Conservation (phyloP, 1,284 basidiomycete species). For the Rhodotorula sp. region DNA sequence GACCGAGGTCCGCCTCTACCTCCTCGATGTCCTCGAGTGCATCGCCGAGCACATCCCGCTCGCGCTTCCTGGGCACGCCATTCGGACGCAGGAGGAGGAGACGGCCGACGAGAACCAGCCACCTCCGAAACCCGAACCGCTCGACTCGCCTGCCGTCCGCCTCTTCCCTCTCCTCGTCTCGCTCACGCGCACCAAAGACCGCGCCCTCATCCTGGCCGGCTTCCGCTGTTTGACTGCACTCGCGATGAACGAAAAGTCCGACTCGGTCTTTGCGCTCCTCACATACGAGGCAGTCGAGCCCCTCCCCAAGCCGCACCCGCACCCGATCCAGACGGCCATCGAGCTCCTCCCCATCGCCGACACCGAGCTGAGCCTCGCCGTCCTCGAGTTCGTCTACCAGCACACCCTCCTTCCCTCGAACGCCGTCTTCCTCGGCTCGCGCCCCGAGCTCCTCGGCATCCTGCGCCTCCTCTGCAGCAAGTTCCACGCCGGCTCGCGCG, state of each 20-base stretch:
- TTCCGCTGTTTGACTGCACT: slow-evolving; percentile 63
- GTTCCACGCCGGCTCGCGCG: slow-evolving; percentile 68
- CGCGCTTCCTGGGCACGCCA: slow-evolving; percentile 22
- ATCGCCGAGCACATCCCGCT: slow-evolving; percentile 37
- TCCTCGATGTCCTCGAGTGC: slow-evolving; percentile 45
- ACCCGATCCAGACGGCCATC: slow-evolving; percentile 50
- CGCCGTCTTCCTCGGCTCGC: slow-evolving; percentile 72
- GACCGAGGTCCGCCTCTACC: slow-evolving; percentile 42
- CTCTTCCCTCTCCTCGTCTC: slow-evolving; percentile 57
- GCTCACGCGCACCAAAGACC: slow-evolving; percentile 65
- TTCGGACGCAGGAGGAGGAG: slow-evolving; percentile 1
- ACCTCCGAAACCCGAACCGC: slow-evolving; percentile 24
- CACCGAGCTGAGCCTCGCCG: slow-evolving; percentile 65
- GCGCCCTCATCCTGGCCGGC: slow-evolving; percentile 68
- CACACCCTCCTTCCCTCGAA: slow-evolving; percentile 72
- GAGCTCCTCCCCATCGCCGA: slow-evolving; percentile 74
- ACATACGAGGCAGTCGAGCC: slow-evolving; percentile 60
- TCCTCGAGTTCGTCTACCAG: slow-evolving; percentile 71
- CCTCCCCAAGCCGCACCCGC: slow-evolving; percentile 63
- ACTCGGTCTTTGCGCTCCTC: slow-evolving; percentile 45
- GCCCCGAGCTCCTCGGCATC: slow-evolving; percentile 65
- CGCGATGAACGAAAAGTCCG: slow-evolving; percentile 64
- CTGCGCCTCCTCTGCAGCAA: slow-evolving; percentile 67
- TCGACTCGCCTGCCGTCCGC: slow-evolving; percentile 32
- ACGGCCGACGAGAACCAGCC: slow-evolving; percentile 10